A percentile compares a stretch with the other conserved stretches of the same genome.
Conservation (phyloP, 257 asterid genomes). For the Solanum chaucha region DNA sequence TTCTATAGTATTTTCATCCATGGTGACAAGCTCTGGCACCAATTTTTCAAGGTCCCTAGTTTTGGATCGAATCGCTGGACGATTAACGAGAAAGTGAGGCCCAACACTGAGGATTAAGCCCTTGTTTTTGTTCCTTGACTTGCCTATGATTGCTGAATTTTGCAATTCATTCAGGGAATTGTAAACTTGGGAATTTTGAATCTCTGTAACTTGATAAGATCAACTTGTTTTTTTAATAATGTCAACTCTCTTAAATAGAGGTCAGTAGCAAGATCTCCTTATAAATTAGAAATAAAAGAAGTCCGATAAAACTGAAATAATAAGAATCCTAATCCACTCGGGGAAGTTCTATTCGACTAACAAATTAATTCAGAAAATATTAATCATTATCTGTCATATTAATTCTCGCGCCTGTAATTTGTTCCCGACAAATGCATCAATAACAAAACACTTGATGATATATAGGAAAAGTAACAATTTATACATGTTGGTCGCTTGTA, state of each 20-base stretch:
- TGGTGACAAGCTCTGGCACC: neutral
- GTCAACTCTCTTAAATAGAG: neutral
- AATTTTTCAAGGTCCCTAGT: neutral
- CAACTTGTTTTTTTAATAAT: neutral
- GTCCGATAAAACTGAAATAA: neutral
- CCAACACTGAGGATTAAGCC: neutral
- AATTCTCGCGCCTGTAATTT: neutral
- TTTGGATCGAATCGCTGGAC: neutral
- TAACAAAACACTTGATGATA: neutral
- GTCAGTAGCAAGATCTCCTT: neutral
- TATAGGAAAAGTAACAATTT: neutral
- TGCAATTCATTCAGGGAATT: neutral
- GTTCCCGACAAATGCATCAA: neutral
- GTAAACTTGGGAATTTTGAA: neutral
- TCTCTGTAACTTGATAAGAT: neutral
- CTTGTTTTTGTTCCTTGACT: neutral
- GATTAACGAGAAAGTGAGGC: neutral
- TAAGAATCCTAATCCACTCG: neutral
- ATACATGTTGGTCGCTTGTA: neutral
- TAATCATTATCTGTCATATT: neutral
- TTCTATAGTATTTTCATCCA: neutral
- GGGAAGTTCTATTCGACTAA: neutral
- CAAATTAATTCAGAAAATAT: neutral
- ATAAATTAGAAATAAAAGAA: neutral
- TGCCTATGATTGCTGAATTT: neutral